A percentile compares a stretch with the other conserved stretches of the same genome.
Conservation (phyloP, 2,329 filamentous ascomycete genomes). For the Pseudogymnoascus sp. region DNA sequence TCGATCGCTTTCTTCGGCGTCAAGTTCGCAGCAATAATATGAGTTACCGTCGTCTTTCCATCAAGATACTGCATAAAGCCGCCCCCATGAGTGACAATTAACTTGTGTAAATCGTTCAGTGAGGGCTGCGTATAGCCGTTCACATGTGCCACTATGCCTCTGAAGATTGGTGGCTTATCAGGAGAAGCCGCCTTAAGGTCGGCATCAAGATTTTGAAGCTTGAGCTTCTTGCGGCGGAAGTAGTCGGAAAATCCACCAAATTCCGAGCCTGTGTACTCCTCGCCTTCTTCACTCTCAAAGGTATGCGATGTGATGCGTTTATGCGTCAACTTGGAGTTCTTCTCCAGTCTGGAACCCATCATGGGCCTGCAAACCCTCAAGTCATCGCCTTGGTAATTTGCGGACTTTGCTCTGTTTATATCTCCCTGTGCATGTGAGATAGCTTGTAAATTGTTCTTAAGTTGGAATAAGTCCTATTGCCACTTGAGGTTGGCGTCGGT, state of each 20-base stretch:
- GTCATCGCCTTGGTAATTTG: not conserved
- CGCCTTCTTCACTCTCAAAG: slow-evolving; percentile 75
- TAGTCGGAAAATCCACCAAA: slow-evolving; percentile 91
- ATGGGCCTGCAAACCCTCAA: not conserved
- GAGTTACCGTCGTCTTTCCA: slow-evolving; percentile 87
- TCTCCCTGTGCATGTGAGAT: not conserved
- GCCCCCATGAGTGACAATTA: slow-evolving; percentile 89
- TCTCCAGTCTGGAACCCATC: slow-evolving; percentile 56
- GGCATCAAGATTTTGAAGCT: slow-evolving; percentile 88
- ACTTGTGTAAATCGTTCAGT: slow-evolving; percentile 75
- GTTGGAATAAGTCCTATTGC: not conserved
- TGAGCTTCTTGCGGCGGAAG: slow-evolving; percentile 91
- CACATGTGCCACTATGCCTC: slow-evolving; percentile 81
- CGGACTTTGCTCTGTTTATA: not conserved
- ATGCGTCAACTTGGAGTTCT: slow-evolving; percentile 54
- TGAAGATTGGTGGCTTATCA: slow-evolving; percentile 79
- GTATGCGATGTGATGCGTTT: slow-evolving; percentile 58
- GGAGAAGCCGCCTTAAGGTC: slow-evolving; percentile 51
- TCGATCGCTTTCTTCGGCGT: slow-evolving; percentile 91
- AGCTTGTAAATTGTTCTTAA: not conserved
- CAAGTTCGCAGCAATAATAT: slow-evolving; percentile 85
- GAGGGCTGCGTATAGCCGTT: slow-evolving; percentile 96
- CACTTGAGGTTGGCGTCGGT: not conserved
- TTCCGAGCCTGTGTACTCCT: slow-evolving; percentile 80
- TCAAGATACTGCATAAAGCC: slow-evolving; percentile 92